Evolutionary conservation across 208 protist genomes (phyloP), one percentile per base, ranked within the genome.

Genomic region (Leptomonas seymouri): DNA sequence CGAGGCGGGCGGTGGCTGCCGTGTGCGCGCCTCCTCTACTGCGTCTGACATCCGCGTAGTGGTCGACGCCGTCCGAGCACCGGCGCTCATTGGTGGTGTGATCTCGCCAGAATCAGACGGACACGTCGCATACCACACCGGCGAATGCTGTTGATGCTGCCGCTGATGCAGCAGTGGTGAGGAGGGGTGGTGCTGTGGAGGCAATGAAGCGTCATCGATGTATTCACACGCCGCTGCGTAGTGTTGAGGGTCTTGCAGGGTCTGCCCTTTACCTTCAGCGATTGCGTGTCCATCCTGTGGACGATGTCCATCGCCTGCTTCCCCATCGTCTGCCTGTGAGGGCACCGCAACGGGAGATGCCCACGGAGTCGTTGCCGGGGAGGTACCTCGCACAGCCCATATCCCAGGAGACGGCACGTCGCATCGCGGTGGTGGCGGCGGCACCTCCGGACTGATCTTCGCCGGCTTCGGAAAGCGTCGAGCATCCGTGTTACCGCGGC

Each of bases 51-150:
- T n/a, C 3, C 46, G 45, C 23, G 69, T 57, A 27, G 62, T 64
- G 25, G 23, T 27, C 0, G 61, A 65, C 12, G 53, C 55, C 5
- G 54, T 65, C 18, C 46, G 46, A 20, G 51, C 55, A 3, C n/a
- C 71, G 8, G 58, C 49, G 25, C 63, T 70, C 20, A 48, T 31
- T 6, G 36, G 41, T 2, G 61, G 63, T 0, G 71, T 76, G 56
- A 46, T 30, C 0, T 60, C 18, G 15, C 55, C 63, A 3, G 64
- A 71, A 58, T 77, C 71, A 0, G 64, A 57, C 20, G 65, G 71
- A 23, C 71, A 71, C 28, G 71, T 71, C 42, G 42, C 63, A 11
- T 31, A 46, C 59, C 59, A 65, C 59, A 15, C n/a, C n/a, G 7
- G 46, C 30, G 59, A 53, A 0, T 28, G 48, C 15, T 21, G 48